These are phyloP conservation scores for Mortierella sp. DNA, from an alignment of 371 early-diverging fungal genomes.

Conservation along the genomic window DNA sequence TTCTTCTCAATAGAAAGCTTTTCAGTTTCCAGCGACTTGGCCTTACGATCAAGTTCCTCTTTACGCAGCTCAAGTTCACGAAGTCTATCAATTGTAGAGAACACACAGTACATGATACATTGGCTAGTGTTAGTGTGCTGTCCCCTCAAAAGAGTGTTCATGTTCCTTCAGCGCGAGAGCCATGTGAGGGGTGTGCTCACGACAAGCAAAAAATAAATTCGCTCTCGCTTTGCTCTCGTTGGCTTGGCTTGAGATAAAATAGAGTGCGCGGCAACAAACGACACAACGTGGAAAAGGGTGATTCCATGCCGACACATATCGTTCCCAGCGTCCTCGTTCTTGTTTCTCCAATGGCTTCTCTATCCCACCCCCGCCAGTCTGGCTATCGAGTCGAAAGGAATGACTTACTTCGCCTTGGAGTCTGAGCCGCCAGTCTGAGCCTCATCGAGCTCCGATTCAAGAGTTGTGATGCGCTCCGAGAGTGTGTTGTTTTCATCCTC, in stretches of 20 bases:
- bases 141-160: background rate
- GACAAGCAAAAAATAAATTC: too few species aligned
- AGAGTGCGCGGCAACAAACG: too few species aligned
- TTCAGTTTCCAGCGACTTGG: constrained; percentile 28
- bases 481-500: constrained; percentile 57
- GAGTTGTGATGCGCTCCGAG: constrained; percentile 70
- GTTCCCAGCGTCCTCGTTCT: too few species aligned
- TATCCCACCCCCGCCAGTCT: too few species aligned
- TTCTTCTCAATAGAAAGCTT: constrained; percentile 27
- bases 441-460: constrained; percentile 77
- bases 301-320: too few species aligned
- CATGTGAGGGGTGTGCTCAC: too few species aligned
- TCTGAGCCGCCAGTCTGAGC: constrained; percentile 59
- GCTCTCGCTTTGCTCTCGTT: too few species aligned
- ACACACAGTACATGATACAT: background rate
- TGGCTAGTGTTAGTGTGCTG: background rate
- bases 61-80: constrained; percentile 47
- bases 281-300: too few species aligned
- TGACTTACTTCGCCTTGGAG: constrained; percentile 40
- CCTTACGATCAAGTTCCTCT: constrained; percentile 46
- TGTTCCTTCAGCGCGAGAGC: too few species aligned
- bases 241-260: too few species aligned
- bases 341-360: too few species aligned
- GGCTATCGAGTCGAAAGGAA: too few species aligned
- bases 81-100: constrained; percentile 13